These are phyloP conservation scores for Starmerella vitae DNA, from an alignment of 805 yeast genomes.

Conservation along the genomic window DNA sequence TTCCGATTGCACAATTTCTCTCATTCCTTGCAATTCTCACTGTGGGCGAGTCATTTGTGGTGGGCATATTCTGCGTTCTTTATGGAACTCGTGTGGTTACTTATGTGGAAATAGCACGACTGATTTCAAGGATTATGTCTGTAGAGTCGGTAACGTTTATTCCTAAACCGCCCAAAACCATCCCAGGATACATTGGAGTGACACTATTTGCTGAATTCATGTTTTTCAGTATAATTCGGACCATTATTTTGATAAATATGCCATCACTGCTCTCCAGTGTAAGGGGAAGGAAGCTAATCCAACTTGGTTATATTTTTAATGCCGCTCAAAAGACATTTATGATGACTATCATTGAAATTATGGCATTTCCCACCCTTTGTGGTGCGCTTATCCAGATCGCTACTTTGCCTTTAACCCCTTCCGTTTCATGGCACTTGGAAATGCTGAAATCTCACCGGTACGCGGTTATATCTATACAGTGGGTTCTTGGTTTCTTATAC, in stretches of 20 bases:
- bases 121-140: no score
- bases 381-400: slow-evolving; percentile 67
- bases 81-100: no score
- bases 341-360: slow-evolving; percentile 63
- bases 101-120: no score
- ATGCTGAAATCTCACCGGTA: slow-evolving; percentile 3
- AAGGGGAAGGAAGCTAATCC: slow-evolving; percentile 7
- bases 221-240: slow-evolving; percentile 1
- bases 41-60: no score
- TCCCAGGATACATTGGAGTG: slow-evolving; percentile 3
- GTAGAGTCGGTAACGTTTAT: no score
- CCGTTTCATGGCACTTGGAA: slow-evolving; percentile 4
- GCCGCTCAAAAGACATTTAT: slow-evolving; percentile 60
- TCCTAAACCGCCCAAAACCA: background rate
- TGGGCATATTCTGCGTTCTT: no score
- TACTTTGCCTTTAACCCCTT: slow-evolving; percentile 38
- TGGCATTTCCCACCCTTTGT: slow-evolving; percentile 77
- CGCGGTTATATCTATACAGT: slow-evolving; percentile 29
- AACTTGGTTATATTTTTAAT: slow-evolving; percentile 19
- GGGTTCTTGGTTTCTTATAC: slow-evolving; percentile 69
- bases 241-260: slow-evolving; percentile 7
- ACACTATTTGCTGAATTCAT: background rate
- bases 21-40: no score
- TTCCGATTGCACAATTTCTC: no score
- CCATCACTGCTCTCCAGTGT: slow-evolving; percentile 5